Evolutionary conservation across 768 basidiomycete species (phyloP).

Genomic region (Calocybe gangraenosa): DNA sequence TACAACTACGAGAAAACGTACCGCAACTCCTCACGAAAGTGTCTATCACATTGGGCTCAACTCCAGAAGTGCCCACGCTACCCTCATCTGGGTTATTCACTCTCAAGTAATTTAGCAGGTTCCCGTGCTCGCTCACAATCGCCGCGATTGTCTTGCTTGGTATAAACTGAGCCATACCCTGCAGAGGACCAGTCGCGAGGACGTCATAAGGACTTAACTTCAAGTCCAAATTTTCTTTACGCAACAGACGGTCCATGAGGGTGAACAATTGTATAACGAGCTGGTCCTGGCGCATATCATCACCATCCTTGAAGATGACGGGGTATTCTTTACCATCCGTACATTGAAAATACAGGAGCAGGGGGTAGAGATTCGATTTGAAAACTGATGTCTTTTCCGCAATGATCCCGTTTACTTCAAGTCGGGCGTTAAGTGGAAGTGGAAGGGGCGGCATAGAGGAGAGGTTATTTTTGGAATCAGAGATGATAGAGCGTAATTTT

Average conservation of each 20-base stretch:
- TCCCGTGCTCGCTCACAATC: slow-evolving; percentile 90
- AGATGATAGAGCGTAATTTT: slow-evolving; percentile 80
- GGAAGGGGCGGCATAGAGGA: slow-evolving; percentile 76
- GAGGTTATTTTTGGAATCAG: slow-evolving; percentile 84
- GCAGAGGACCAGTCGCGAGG: slow-evolving; percentile 83
- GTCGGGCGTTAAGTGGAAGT: slow-evolving; percentile 84
- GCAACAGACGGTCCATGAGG: slow-evolving; percentile 89
- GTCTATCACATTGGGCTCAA: slow-evolving; percentile 92
- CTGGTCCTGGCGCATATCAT: slow-evolving; percentile 98
- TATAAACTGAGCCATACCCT: slow-evolving; percentile 96
- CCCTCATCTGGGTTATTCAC: slow-evolving; percentile 90
- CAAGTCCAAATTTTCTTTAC: slow-evolving; percentile 94
- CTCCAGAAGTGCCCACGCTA: slow-evolving; percentile 89
- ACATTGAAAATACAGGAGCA: slow-evolving; percentile 88
- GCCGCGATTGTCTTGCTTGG: slow-evolving; percentile 94
- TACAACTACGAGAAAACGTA: slow-evolving; percentile 32
- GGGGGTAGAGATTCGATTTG: slow-evolving; percentile 93
- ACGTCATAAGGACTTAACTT: slow-evolving; percentile 91
- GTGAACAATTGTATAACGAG: slow-evolving; percentile 98
- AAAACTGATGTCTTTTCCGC: slow-evolving; percentile 93
- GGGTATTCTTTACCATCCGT: slow-evolving; percentile 84
- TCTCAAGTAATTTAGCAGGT: slow-evolving; percentile 82
- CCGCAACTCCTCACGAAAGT: slow-evolving; percentile 97
- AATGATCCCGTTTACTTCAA: slow-evolving; percentile 82
- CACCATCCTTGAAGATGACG: slow-evolving; percentile 98